These are phyloP conservation scores for Claviceps sp. DNA, from an alignment of 2,329 filamentous ascomycete species.

Conservation along the genomic window DNA sequence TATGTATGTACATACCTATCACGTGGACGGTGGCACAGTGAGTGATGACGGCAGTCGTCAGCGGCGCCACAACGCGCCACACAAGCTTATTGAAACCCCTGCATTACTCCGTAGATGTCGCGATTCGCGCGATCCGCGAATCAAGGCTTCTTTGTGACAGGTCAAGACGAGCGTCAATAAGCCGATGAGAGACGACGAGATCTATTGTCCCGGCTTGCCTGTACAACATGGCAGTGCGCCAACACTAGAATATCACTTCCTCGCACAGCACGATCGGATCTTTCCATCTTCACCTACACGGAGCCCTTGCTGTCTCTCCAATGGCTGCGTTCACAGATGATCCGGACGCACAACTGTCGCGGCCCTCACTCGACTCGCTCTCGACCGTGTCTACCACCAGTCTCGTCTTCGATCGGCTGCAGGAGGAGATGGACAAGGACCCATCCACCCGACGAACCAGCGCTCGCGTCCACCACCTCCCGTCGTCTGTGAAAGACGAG, in stretches of 20 bases:
- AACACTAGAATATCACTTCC: not conserved
- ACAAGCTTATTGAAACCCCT: no score
- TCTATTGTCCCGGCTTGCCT: not conserved
- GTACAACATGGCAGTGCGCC: not conserved
- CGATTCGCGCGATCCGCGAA: no score
- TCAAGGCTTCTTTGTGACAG: not conserved
- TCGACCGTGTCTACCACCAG: slow-evolving; percentile 78
- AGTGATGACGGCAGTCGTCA: no score
- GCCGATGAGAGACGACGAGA: not conserved
- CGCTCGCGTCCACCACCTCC: slow-evolving; percentile 10
- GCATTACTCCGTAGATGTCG: no score
- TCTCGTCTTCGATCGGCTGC: slow-evolving; percentile 65
- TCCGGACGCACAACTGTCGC: slow-evolving; percentile 9
- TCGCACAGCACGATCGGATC: not conserved
- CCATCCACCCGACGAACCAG: slow-evolving; percentile 8
- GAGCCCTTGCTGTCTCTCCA: not conserved
- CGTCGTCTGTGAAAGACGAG: slow-evolving; percentile 18
- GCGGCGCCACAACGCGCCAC: no score
- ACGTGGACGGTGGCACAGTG: no score
- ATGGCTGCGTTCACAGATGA: slow-evolving; percentile 9
- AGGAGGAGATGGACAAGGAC: slow-evolving; percentile 35
- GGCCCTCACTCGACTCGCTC: slow-evolving; percentile 41
- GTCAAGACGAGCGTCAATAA: not conserved
- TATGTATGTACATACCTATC: no score
- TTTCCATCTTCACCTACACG: not conserved